Percentiles rank a stretch among this genome's conserved stretches.
Conservation (phyloP, 2,329 filamentous ascomycete species). For the Neonectria coccinea region DNA sequence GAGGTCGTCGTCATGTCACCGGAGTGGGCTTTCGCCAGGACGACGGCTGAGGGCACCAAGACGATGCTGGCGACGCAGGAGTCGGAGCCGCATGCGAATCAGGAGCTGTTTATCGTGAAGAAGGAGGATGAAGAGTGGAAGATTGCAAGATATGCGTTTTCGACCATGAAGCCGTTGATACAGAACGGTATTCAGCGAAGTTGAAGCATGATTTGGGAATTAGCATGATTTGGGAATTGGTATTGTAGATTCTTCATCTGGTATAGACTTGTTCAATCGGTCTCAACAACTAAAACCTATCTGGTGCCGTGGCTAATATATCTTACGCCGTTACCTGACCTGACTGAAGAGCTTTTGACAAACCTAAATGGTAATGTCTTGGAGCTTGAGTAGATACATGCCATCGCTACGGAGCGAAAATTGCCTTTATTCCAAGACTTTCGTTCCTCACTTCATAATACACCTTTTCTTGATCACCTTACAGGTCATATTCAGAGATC, state of each 20-base stretch:
- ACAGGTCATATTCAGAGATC: no score
- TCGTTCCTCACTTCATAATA: no score
- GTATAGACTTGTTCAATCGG: no score
- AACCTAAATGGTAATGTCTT: no score
- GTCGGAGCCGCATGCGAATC: slow-evolving; percentile 35
- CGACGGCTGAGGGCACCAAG: slow-evolving; percentile 37
- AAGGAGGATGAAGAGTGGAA: slow-evolving; percentile 33
- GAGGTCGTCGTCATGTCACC: slow-evolving; percentile 37
- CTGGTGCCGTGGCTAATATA: no score
- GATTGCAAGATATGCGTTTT: slow-evolving; percentile 41
- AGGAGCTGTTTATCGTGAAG: slow-evolving; percentile 39
- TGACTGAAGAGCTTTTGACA: no score
- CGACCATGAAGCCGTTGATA: slow-evolving; percentile 39
- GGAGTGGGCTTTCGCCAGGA: slow-evolving; percentile 38
- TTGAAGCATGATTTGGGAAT: not conserved
- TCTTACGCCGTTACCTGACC: no score
- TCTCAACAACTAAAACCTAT: no score
- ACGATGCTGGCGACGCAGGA: slow-evolving; percentile 34
- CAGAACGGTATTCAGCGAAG: slow-evolving; percentile 29
- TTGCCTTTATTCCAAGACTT: no score
- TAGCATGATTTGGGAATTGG: not conserved
- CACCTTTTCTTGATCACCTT: no score
- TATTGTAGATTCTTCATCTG: not conserved
- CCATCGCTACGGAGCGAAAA: no score
- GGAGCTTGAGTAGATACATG: no score